Base-by-base conservation (phyloP, 352 stramenopile genomes). In the Globisporangium apiculatum region DNA sequence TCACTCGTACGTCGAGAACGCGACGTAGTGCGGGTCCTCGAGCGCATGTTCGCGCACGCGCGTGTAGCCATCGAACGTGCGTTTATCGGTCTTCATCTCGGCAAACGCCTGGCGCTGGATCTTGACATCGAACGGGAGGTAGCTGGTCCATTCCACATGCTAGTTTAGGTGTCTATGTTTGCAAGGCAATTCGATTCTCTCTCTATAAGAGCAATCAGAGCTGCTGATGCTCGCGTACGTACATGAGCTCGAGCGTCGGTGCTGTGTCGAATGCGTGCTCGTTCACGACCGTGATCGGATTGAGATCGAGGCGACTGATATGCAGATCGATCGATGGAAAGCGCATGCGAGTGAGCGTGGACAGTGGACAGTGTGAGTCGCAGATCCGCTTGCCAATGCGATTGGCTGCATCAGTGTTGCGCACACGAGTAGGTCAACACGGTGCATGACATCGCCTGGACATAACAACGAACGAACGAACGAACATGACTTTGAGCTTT, bases 81-180 rank as follows among this genome's bases (percentile, higher is more conserved):
- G 57, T 37, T 83, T 88, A 57, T 90, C 80, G 46, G 71, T 83
- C 55, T 87, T 87, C 75, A 87, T 86, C 56, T 91, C 75, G 2
- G 76, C 79, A 38, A 93, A 81, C 12, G 79, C 67, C 61, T 88
- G 75, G 41, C 77, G 79, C 69, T 90, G 77, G 51, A 93, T 86
- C 60, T 83, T 79, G 31, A 87, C 65, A 46, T 89, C 75, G 48
- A 87, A 89, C 11, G 80, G 83, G 54, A 91, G 62, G 45, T 90
- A 90, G 14, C 82, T 86, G 56, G 1, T 47, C 12, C 11, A 31
- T 31, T 31, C 24, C 24, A 31, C 24, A 31, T 47, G 1, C 9
- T 47, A 47, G 41, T 11, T 17, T 31, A 31, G 24, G 24, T 3
- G 24, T 31, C 1, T 31, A 3, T 31, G 24, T 31, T 31, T 1